A percentile compares a stretch with the other conserved stretches of the same genome.
Evolutionary conservation across 495 filamentous ascomycete species (phyloP).

Genomic region (Penicillium canariense): DNA sequence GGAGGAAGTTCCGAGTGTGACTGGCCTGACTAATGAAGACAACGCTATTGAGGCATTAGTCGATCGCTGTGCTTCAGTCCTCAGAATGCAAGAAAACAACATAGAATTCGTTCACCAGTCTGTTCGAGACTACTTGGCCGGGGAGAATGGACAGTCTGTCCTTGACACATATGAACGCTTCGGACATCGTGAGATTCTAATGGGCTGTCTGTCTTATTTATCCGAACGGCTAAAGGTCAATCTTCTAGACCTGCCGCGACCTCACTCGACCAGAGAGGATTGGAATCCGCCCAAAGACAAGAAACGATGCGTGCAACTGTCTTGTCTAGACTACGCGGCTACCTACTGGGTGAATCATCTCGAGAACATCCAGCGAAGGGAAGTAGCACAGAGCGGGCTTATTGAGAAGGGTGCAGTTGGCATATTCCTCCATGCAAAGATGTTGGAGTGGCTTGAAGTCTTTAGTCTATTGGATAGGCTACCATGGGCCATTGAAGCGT

Average conservation of each 20-base stretch:
- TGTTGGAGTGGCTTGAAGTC: constrained; percentile 29
- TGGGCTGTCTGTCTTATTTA: constrained; percentile 22
- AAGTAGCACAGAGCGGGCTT: not conserved
- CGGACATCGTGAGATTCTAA: constrained; percentile 18
- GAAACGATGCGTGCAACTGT: constrained; percentile 4
- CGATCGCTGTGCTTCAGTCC: constrained; percentile 17
- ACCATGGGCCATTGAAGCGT: constrained; percentile 7
- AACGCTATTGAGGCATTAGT: not conserved
- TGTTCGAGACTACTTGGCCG: constrained; percentile 19
- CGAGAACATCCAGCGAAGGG: not conserved
- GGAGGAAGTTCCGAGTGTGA: not conserved
- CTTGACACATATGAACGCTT: constrained; percentile 14
- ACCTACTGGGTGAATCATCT: constrained; percentile 25
- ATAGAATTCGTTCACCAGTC: constrained; percentile 26
- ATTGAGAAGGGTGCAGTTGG: constrained; percentile 5
- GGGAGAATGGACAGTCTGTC: constrained; percentile 7
- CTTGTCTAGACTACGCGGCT: constrained; percentile 17
- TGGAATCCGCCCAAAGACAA: not conserved
- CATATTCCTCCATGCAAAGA: constrained; percentile 14
- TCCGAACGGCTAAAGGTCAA: constrained; percentile 18
- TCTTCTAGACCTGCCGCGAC: constrained; percentile 14
- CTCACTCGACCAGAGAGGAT: not conserved
- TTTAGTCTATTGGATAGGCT: constrained; percentile 25
- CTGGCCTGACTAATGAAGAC: not conserved
- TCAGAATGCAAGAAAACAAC: constrained; percentile 10